A percentile compares a stretch with the other conserved stretches of the same genome.
phyloP scores from a whole-genome alignment of 306 rosid genomes.

The Sicyos baderoa region DNA sequence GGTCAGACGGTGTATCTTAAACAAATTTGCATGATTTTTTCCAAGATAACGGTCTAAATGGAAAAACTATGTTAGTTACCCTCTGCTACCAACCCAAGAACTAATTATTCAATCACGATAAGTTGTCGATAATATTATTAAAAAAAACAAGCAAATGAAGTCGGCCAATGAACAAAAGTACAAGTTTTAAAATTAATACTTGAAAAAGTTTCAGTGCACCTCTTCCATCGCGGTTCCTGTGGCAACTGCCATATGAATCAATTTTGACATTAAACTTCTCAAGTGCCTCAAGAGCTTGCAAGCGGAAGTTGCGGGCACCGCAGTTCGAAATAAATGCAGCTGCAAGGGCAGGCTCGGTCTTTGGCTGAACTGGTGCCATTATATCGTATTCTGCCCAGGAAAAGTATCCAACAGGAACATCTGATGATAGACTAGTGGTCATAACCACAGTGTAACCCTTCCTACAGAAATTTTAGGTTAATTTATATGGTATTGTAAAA shows the following conservation, averaged over 20 bases:
- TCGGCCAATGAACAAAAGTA: not conserved
- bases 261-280: conserved; percentile 48
- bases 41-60: conserved; percentile 5
- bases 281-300: conserved; percentile 93
- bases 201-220: not conserved
- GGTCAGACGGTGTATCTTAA: no score
- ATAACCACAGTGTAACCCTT: conserved; percentile 69
- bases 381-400: conserved; percentile 98
- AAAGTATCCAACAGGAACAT: conserved; percentile 97
- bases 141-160: not conserved
- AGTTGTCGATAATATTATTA: not conserved
- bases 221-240: conserved; percentile 65
- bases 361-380: conserved; percentile 78
- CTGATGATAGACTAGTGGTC: conserved; percentile 97
- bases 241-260: conserved; percentile 94
- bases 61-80: conserved; percentile 7
- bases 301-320: conserved; percentile 86
- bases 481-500: not conserved
- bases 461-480: conserved; percentile 29
- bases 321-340: conserved; percentile 98
- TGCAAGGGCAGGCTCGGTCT: conserved; percentile 78
- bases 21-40: not conserved
- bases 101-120: not conserved
- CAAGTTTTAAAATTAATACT: not conserved
- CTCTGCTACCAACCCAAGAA: not conserved